phyloP scores from a whole-genome alignment of 2,329 filamentous ascomycete species.

The Beauveria sp. region DNA sequence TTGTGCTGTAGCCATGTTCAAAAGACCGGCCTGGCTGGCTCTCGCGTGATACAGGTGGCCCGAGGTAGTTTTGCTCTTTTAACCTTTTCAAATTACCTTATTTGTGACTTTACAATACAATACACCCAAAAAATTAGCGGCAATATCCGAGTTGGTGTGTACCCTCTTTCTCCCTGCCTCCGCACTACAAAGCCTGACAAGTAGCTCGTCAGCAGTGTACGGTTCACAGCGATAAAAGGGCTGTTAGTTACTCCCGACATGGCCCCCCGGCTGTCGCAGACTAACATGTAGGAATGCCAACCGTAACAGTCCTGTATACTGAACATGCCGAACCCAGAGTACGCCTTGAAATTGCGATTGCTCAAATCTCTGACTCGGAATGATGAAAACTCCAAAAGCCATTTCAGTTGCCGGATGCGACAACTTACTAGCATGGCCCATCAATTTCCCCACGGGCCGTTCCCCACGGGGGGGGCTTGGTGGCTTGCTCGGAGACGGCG shows the following conservation, averaged over 20 bases:
- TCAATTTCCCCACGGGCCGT: background rate
- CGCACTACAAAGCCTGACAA: background rate
- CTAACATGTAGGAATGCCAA: background rate
- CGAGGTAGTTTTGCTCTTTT: background rate
- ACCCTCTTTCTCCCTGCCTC: background rate
- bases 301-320: background rate
- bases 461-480: slow-evolving; percentile 4
- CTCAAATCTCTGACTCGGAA: no score
- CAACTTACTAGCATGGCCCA: background rate
- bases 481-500: background rate
- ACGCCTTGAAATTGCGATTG: no score
- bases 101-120: background rate
- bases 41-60: background rate
- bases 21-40: background rate
- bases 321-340: background rate
- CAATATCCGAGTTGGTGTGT: background rate
- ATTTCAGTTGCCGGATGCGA: no score
- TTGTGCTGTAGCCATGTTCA: background rate
- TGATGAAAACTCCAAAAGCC: no score
- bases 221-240: background rate
- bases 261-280: background rate
- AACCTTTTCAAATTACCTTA: no score
- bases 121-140: background rate
- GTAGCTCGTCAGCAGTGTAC: background rate
- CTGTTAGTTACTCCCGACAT: background rate